Conservation (phyloP, 208 protist genomes). For the Trypanosoma rangeli region DNA sequence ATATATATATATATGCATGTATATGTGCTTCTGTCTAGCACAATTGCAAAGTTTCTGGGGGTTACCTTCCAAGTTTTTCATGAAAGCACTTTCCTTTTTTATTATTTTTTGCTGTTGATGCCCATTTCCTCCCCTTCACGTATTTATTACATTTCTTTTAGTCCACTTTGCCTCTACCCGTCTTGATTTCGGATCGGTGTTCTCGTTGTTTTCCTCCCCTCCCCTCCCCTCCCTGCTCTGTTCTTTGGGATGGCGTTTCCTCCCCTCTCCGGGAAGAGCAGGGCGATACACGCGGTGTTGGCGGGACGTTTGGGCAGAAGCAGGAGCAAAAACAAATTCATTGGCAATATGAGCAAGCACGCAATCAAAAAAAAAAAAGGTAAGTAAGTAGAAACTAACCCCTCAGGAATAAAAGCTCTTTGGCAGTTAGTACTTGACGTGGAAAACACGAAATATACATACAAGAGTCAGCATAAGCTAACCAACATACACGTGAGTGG, state of each 20-base stretch:
- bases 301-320: neutral
- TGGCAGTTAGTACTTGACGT: too few relatives aligned
- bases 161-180: neutral
- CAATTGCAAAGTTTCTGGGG: too few relatives aligned
- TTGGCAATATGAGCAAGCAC: neutral
- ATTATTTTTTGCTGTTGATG: too few relatives aligned
- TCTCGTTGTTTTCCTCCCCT: neutral
- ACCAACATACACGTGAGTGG: neutral
- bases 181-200: neutral
- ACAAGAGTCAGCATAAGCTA: neutral
- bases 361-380: neutral
- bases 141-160: neutral
- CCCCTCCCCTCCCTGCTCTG: neutral
- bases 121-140: neutral
- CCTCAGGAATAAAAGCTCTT: too few relatives aligned
- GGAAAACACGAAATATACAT: neutral
- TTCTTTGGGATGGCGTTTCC: neutral
- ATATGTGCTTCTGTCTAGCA: too few relatives aligned
- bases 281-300: neutral
- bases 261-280: neutral
- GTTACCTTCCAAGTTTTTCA: neutral
- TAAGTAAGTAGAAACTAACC: too few relatives aligned
- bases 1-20: neutral
- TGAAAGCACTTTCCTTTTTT: neutral
- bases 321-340: slow-evolving; percentile 6